Conservation (phyloP, 225 moss, liverwort and hornwort genomes). For the Thuidium tamariscinum region DNA sequence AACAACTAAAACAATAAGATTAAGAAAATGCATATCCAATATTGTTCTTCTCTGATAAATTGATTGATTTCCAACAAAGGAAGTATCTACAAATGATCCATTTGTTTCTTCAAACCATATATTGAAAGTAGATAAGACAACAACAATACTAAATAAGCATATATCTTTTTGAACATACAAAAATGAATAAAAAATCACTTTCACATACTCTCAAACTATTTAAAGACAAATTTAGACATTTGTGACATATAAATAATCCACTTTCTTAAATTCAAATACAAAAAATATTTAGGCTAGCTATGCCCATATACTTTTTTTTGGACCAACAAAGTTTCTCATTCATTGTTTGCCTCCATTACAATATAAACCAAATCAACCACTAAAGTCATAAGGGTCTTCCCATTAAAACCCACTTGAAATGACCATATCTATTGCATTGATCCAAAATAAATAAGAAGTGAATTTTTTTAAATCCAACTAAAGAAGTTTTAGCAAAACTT, state of each 20-base stretch:
- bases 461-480: not conserved
- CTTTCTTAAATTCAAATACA: not conserved
- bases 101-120: rapidly evolving
- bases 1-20: rapidly evolving
- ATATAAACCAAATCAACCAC: not conserved
- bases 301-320: rapidly evolving
- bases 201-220: not conserved
- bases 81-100: not conserved
- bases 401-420: not conserved
- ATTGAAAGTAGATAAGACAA: not conserved
- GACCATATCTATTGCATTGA: rapidly evolving
- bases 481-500: not conserved
- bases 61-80: not conserved
- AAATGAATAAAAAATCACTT: rapidly evolving
- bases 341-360: rapidly evolving
- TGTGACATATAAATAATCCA: rapidly evolving
- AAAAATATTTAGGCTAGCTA: not conserved
- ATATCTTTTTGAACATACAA: not conserved
- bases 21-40: not conserved
- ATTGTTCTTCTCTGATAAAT: rapidly evolving
- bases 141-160: not conserved
- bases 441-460: rapidly evolving
- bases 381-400: rapidly evolving
- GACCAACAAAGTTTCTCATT: too few relatives aligned
- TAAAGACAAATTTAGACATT: not conserved